Evolutionary conservation across 441 rosid species (phyloP), one percentile per base, ranked within the genome.

Genomic region (Pelargonium myrrhifolium): DNA sequence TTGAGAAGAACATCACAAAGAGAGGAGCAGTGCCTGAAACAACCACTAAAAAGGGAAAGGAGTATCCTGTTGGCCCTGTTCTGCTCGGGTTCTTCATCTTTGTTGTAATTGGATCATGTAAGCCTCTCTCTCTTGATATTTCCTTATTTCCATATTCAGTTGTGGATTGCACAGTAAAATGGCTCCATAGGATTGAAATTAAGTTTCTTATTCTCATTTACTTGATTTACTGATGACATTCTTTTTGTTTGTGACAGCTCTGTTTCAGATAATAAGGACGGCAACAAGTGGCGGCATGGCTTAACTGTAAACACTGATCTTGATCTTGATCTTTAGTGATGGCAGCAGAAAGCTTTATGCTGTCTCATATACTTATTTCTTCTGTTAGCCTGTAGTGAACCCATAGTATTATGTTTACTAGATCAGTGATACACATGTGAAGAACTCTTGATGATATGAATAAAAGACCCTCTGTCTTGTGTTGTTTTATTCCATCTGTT

Each of bases 221-320:
- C 3, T 2, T 62, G 42, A 63, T 43, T 28, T 47, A 21, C 72
- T 73, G 61, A 70, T 80, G 11, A 7, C 14, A 15, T 61, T 56
- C 18, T 62, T 3, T 24, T 59, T 71, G 3, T 69, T 40, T 71
- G 53, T 39, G 71, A 72, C 97, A 87, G 94, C 94, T 74, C 86
- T 90, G 14, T 93, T 90, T 84, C 98, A 93, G 88, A 90, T 93
- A 63, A 90, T 93, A 81, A 84, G 98, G 82, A 93, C 94, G 1
- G 95, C 97, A 9, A 83, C 96, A 12, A 84, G 89, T 43, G 89
- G 91, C 72, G 93, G 96, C 66, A 83, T 84, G 98, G 92, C 93
- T 1, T 92, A 81, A 78, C 21, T 35, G 20, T 37, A 17, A 39
- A 24, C 43, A n/a, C 58, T 51, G 58, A 45, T 45, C 53, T n/a